A percentile compares a stretch with the other conserved stretches of the same genome.
These are phyloP conservation scores for Acanthamoeba sp. DNA, from an alignment of 208 protist genomes.

Conservation along the genomic window DNA sequence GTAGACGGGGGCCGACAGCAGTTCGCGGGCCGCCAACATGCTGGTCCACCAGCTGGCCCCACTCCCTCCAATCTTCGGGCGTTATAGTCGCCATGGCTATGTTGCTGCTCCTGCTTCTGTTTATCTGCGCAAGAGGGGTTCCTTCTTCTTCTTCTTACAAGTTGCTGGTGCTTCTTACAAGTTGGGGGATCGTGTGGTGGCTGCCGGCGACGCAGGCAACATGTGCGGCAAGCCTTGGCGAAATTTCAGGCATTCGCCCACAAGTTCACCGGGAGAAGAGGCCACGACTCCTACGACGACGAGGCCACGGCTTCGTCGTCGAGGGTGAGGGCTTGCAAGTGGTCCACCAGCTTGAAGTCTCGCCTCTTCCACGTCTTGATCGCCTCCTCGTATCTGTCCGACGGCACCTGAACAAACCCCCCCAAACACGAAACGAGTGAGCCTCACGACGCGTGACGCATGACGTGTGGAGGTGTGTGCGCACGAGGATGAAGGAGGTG, in stretches of 20 bases:
- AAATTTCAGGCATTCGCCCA: background rate
- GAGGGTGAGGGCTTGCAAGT: background rate
- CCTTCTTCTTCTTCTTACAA: background rate
- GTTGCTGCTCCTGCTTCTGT: background rate
- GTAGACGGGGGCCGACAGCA: conserved; percentile 3
- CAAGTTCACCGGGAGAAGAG: background rate
- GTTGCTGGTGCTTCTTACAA: background rate
- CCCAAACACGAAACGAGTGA: background rate
- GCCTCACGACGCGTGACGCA: background rate
- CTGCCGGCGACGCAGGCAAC: background rate
- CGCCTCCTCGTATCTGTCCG: conserved; percentile 31
- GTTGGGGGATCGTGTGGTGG: background rate
- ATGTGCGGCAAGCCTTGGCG: background rate
- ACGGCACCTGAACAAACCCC: background rate
- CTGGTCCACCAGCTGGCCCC: background rate
- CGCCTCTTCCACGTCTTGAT: conserved; percentile 38
- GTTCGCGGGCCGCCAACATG: background rate
- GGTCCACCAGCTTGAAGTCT: conserved; percentile 32
- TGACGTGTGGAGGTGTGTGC: background rate
- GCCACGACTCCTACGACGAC: background rate
- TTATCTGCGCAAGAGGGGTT: too few relatives aligned
- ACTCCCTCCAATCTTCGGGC: background rate
- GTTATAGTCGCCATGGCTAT: background rate
- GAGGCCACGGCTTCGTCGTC: background rate
- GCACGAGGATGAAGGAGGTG: conserved; percentile 65